Evolutionary conservation across 257 asterid genomes (phyloP).

Genomic region (Rauvolfia tetraphylla): DNA sequence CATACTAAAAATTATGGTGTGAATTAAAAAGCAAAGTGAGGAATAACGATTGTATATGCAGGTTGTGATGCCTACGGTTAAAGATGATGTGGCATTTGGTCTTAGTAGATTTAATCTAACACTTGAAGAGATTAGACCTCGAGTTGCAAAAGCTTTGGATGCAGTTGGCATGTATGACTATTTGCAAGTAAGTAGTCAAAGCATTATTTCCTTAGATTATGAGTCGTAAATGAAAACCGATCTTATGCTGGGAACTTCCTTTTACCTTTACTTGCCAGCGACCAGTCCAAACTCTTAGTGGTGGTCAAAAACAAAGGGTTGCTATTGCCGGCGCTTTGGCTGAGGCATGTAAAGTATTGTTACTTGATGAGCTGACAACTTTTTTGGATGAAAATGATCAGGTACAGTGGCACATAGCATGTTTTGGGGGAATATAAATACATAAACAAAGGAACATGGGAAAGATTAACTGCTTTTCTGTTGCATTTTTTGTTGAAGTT

Average conservation of each 20-base stretch:
- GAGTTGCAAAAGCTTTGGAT: conserved; percentile 80
- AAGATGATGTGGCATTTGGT: conserved; percentile 97
- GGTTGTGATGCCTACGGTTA: conserved; percentile 99
- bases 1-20: background rate
- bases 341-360: conserved; percentile 82
- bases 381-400: conserved; percentile 94
- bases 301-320: conserved; percentile 99
- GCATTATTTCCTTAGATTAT: conserved; percentile 12
- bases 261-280: conserved; percentile 36
- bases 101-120: conserved; percentile 65
- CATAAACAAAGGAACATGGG: background rate
- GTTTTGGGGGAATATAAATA: background rate
- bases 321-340: conserved; percentile 98
- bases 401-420: conserved; percentile 35
- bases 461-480: background rate
- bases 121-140: conserved; percentile 46
- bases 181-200: conserved; percentile 54
- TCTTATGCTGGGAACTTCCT: conserved; percentile 10
- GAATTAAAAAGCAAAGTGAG: background rate
- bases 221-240: background rate
- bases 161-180: conserved; percentile 88
- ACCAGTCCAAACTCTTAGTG: conserved; percentile 96
- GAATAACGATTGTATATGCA: conserved; percentile 26
- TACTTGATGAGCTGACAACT: conserved; percentile 94
- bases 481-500: background rate